These are phyloP conservation scores for Cercospora canescens DNA, from an alignment of 2,329 filamentous ascomycete genomes.

Conservation along the genomic window DNA sequence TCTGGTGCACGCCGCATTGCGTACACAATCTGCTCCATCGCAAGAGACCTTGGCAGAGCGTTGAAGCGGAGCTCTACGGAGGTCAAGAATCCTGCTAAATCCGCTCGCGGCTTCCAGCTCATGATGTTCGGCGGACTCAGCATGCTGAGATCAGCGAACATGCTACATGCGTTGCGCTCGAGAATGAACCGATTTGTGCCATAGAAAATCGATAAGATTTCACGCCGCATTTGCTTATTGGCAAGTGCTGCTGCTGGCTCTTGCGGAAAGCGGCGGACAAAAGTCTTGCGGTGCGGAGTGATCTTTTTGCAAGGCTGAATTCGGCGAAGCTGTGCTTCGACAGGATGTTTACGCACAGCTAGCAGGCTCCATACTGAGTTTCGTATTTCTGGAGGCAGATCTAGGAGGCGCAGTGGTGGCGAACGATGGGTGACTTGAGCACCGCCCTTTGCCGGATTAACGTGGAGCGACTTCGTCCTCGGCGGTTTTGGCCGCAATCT, in stretches of 20 bases:
- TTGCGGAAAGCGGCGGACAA: slow-evolving; percentile 22
- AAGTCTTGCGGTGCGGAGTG: slow-evolving; percentile 5
- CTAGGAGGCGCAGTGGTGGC: slow-evolving; percentile 20
- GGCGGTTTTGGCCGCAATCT: slow-evolving; percentile 4
- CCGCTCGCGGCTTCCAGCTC: slow-evolving; percentile 17
- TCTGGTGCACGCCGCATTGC: slow-evolving; percentile 9
- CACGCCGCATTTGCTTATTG: slow-evolving; percentile 22
- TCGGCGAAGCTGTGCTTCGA: slow-evolving; percentile 23
- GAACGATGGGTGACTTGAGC: slow-evolving; percentile 12
- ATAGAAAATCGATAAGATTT: slow-evolving; percentile 26
- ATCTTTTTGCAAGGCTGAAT: slow-evolving; percentile 19
- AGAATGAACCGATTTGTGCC: slow-evolving; percentile 22
- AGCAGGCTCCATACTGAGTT: slow-evolving; percentile 22
- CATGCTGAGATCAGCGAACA: slow-evolving; percentile 18
- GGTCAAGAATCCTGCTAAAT: slow-evolving; percentile 16
- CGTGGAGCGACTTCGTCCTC: slow-evolving; percentile 2
- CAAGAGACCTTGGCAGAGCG: not conserved
- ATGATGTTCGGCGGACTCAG: slow-evolving; percentile 15
- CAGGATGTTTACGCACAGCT: slow-evolving; percentile 14
- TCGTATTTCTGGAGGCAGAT: slow-evolving; percentile 23
- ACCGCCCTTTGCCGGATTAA: not conserved
- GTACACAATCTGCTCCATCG: slow-evolving; percentile 14
- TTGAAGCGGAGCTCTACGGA: slow-evolving; percentile 16
- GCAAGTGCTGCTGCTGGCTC: slow-evolving; percentile 18
- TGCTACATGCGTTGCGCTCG: slow-evolving; percentile 18